Conservation (phyloP, 352 stramenopile genomes). For the Globisporangium canariense region DNA sequence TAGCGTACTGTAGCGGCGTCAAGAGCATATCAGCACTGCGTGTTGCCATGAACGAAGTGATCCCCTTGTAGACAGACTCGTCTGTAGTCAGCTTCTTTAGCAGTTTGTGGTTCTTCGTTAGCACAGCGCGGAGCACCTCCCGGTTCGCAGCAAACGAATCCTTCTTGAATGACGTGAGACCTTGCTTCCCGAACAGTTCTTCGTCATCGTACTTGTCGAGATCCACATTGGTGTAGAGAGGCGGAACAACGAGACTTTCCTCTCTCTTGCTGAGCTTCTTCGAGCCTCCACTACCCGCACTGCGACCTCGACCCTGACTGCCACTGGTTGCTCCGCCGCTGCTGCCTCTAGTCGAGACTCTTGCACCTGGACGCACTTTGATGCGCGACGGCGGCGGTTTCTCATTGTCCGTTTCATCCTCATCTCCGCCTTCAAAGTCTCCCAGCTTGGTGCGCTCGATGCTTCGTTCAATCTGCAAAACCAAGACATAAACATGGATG, state of each 20-base stretch:
- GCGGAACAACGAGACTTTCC: constrained; percentile 44
- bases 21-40: constrained; percentile 43
- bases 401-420: constrained; percentile 52
- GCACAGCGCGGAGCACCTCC: constrained; percentile 65
- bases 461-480: constrained; percentile 27
- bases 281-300: constrained; percentile 16
- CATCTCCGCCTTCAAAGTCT: constrained; percentile 24
- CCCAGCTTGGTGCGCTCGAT: constrained; percentile 33
- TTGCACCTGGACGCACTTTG: constrained; percentile 21
- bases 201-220: constrained; percentile 51
- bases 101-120: constrained; percentile 70
- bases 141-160: constrained; percentile 52
- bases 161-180: constrained; percentile 31
- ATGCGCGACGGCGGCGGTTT: constrained; percentile 35
- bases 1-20: constrained; percentile 59
- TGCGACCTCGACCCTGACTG: constrained; percentile 11
- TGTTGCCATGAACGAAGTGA: constrained; percentile 47
- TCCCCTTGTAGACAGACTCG: constrained; percentile 34
- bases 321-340: constrained; percentile 5
- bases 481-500: background rate
- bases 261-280: constrained; percentile 32
- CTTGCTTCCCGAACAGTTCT: constrained; percentile 50
- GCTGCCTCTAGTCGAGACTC: constrained; percentile 1
- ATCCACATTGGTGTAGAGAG: constrained; percentile 44
- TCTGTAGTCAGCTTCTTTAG: constrained; percentile 61